Percentiles rank a stretch among this genome's conserved stretches.
Conservation (phyloP, 192 early-diverging fungal species). For the Radiomyces spectabilis region DNA sequence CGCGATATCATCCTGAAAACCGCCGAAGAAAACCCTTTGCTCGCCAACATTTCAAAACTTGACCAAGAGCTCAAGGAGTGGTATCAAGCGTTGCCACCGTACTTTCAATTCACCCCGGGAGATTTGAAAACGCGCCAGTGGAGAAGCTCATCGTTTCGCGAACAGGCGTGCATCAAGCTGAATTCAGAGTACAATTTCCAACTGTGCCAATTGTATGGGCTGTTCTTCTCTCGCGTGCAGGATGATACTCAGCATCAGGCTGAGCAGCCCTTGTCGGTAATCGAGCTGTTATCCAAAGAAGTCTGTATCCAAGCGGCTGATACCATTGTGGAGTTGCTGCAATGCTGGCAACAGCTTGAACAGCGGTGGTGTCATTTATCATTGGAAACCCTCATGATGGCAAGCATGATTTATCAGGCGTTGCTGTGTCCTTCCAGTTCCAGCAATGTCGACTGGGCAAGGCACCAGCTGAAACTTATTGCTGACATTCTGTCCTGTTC, state of each 20-base stretch:
- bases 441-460: background rate
- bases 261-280: background rate
- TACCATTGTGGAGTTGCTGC: constrained; percentile 12
- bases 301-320: constrained; percentile 3
- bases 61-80: constrained; percentile 11
- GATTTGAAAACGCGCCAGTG: constrained; percentile 1
- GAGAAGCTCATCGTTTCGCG: background rate
- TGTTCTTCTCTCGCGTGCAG: constrained; percentile 8
- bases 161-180: constrained; percentile 18
- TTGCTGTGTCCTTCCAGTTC: background rate
- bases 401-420: constrained; percentile 1
- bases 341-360: constrained; percentile 1
- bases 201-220: constrained; percentile 9
- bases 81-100: constrained; percentile 3
- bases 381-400: constrained; percentile 10
- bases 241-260: no score
- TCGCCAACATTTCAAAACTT: constrained; percentile 1
- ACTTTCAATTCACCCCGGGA: background rate
- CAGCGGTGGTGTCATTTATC: constrained; percentile 21
- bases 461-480: background rate
- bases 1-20: background rate
- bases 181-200: constrained; percentile 13
- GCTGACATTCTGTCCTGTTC: background rate
- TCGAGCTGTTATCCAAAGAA: constrained; percentile 12
- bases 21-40: constrained; percentile 2